A percentile compares a stretch with the other conserved stretches of the same genome.
These are phyloP conservation scores for Penicillium cataractarum DNA, from an alignment of 495 filamentous ascomycete genomes.

Conservation along the genomic window DNA sequence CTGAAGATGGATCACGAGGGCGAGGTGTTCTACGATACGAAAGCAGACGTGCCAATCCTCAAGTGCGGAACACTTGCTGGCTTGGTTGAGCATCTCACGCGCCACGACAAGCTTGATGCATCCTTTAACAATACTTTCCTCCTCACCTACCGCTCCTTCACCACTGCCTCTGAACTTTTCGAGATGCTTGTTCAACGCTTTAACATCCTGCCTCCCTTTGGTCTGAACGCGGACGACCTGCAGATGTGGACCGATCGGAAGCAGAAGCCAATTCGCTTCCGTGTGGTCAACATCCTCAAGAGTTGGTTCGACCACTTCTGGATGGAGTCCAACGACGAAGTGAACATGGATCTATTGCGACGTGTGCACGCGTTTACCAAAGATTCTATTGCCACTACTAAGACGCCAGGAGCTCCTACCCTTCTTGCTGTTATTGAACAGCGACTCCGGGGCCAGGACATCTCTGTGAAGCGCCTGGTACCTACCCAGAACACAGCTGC, in stretches of 20 bases:
- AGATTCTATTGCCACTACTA: conserved; percentile 87
- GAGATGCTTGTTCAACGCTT: conserved; percentile 90
- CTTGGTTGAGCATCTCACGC: conserved; percentile 93
- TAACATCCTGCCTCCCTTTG: conserved; percentile 89
- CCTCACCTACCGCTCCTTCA: conserved; percentile 94
- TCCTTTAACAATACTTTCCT: conserved; percentile 97
- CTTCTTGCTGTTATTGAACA: conserved; percentile 86
- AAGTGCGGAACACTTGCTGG: conserved; percentile 88
- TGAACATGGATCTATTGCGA: conserved; percentile 80
- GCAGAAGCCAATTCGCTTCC: conserved; percentile 92
- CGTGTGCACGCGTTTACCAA: conserved; percentile 89
- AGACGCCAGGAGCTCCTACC: conserved; percentile 81
- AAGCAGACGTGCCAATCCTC: conserved; percentile 68
- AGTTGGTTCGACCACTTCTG: conserved; percentile 98
- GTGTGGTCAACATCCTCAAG: conserved; percentile 96
- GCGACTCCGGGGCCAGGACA: conserved; percentile 82
- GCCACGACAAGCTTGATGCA: conserved; percentile 94
- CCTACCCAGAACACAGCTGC: conserved; percentile 78
- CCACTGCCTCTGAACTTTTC: conserved; percentile 85
- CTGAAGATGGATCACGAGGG: conserved; percentile 86
- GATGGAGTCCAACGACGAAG: conserved; percentile 91
- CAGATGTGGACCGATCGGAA: conserved; percentile 91
- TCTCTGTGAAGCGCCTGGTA: conserved; percentile 81
- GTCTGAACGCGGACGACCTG: conserved; percentile 72
- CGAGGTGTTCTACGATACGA: conserved; percentile 87